phyloP scores from a whole-genome alignment of 2,329 filamentous ascomycete genomes.

The Xylaria sp. region DNA sequence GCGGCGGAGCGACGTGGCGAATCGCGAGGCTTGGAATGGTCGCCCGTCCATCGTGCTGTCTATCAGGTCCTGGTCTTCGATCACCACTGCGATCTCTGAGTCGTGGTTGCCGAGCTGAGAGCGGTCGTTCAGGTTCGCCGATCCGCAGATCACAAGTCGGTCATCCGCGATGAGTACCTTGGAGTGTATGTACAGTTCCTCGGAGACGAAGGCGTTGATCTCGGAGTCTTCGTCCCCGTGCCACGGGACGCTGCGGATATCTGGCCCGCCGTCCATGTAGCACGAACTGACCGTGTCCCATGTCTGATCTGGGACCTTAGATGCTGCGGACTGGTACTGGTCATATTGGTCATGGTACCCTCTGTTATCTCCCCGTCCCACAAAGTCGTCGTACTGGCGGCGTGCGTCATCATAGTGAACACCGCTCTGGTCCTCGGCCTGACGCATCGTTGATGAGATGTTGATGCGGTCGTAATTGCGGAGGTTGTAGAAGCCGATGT shows the following conservation, averaged over 20 bases:
- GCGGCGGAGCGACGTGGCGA: slow-evolving; percentile 80
- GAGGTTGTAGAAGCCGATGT: slow-evolving; percentile 85
- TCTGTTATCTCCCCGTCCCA: slow-evolving; percentile 45
- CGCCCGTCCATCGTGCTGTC: slow-evolving; percentile 75
- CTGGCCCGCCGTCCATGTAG: slow-evolving; percentile 80
- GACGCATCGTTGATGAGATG: slow-evolving; percentile 63
- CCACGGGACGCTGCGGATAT: slow-evolving; percentile 67
- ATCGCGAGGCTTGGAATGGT: slow-evolving; percentile 73
- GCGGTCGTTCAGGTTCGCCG: slow-evolving; percentile 90
- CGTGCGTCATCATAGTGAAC: slow-evolving; percentile 71
- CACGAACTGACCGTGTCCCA: slow-evolving; percentile 80
- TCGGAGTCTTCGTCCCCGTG: slow-evolving; percentile 60
- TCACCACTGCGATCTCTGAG: slow-evolving; percentile 87
- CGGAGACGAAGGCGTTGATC: slow-evolving; percentile 65
- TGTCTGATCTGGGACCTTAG: slow-evolving; percentile 57
- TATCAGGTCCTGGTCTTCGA: slow-evolving; percentile 76
- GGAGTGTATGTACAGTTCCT: slow-evolving; percentile 77
- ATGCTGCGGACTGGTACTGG: slow-evolving; percentile 74
- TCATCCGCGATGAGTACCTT: slow-evolving; percentile 93
- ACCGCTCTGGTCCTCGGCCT: slow-evolving; percentile 66
- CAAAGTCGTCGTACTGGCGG: slow-evolving; percentile 64
- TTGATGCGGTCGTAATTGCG: slow-evolving; percentile 86
- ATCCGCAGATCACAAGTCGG: slow-evolving; percentile 81
- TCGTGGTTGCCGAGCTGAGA: slow-evolving; percentile 84
- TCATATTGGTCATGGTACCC: slow-evolving; percentile 55